Evolutionary conservation across 768 basidiomycete species (phyloP).

Genomic region (Leccinum arenicola): DNA sequence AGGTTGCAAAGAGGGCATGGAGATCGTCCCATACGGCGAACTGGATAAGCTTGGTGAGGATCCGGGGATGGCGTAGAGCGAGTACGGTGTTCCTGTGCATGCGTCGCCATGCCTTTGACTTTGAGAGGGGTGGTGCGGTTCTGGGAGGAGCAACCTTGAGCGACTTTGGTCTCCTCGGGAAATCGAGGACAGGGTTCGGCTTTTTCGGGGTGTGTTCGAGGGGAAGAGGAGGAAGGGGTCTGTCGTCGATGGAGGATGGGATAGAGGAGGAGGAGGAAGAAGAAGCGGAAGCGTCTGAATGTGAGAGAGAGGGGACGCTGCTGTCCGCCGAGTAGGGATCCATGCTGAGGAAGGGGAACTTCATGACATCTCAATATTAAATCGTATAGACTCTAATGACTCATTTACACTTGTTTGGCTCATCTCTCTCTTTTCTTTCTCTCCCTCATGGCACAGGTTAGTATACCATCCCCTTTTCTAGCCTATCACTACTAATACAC

Average conservation of each 20-base stretch:
- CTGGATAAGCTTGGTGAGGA: conserved; percentile 34
- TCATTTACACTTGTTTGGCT: conserved; percentile 15
- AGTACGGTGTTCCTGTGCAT: conserved; percentile 27
- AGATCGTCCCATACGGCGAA: conserved; percentile 40
- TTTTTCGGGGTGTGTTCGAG: not conserved
- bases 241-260: conserved; percentile 17
- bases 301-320: conserved; percentile 27
- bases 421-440: not conserved
- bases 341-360: conserved; percentile 20
- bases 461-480: not conserved
- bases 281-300: conserved; percentile 25
- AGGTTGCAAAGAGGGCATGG: conserved; percentile 37
- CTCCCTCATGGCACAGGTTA: conserved; percentile 16
- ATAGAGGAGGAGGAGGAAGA: conserved; percentile 6
- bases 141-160: conserved; percentile 3
- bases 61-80: conserved; percentile 33
- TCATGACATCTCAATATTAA: no score
- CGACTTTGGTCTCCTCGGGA: not conserved
- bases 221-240: conserved; percentile 23
- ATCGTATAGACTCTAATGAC: not conserved
- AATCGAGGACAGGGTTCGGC: not conserved
- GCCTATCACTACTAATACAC: no score
- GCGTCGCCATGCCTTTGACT: conserved; percentile 23
- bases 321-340: conserved; percentile 21
- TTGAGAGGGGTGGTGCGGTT: conserved; percentile 6